Evolutionary conservation across 2,329 filamentous ascomycete species (phyloP).

Genomic region (Sclerotiophoma versabilis): DNA sequence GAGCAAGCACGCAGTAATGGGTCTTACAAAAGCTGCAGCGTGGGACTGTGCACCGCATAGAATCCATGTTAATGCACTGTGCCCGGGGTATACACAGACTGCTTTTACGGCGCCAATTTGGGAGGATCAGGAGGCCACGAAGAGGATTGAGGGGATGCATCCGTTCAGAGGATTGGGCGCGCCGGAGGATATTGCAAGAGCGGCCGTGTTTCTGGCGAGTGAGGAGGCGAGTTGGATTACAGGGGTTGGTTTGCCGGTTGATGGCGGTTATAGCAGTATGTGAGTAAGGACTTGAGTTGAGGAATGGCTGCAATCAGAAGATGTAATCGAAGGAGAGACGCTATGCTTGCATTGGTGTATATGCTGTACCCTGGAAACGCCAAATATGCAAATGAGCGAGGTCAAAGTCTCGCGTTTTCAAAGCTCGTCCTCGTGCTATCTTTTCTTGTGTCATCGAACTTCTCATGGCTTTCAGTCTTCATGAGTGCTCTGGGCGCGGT

Average conservation of each 20-base stretch:
- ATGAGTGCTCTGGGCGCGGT: constrained; percentile 1
- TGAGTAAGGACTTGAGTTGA: background rate
- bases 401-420: constrained; percentile 10
- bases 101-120: constrained; percentile 36
- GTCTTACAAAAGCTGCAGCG: constrained; percentile 58
- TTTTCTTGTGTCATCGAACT: constrained; percentile 15
- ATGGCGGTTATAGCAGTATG: constrained; percentile 53
- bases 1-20: constrained; percentile 60
- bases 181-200: constrained; percentile 44
- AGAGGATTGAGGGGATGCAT: constrained; percentile 29
- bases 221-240: constrained; percentile 58
- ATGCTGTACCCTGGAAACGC: constrained; percentile 7
- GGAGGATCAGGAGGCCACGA: constrained; percentile 11
- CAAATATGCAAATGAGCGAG: background rate
- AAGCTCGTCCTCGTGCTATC: constrained; percentile 22
- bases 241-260: constrained; percentile 54
- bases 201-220: constrained; percentile 56
- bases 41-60: constrained; percentile 57
- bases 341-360: constrained; percentile 12
- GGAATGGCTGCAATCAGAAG: background rate
- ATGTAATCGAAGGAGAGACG: background rate
- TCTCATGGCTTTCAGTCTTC: constrained; percentile 1
- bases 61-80: constrained; percentile 63
- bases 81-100: constrained; percentile 56
- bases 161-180: constrained; percentile 42